These are phyloP conservation scores for Pyrenophora seminiperda DNA, from an alignment of 2,329 filamentous ascomycete genomes.

Conservation along the genomic window DNA sequence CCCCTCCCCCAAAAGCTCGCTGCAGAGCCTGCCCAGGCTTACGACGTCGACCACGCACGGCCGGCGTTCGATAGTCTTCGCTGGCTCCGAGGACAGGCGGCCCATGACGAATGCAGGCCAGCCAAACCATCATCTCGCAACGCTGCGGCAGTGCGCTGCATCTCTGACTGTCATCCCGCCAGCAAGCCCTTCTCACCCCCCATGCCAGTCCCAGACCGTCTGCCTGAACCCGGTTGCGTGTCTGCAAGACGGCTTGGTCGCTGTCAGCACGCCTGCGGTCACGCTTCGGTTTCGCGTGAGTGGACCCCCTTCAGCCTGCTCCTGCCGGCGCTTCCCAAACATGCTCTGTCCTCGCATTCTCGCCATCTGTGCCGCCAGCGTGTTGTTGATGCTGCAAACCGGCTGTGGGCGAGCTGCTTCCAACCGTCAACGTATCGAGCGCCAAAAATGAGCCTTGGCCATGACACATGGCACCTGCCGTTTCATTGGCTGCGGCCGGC, in stretches of 20 bases:
- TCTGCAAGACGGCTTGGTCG: slow-evolving; percentile 26
- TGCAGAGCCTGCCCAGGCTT: slow-evolving; percentile 33
- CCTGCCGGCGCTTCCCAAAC: slow-evolving; percentile 7
- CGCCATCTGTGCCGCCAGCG: slow-evolving; percentile 4
- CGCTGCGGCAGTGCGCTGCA: slow-evolving; percentile 34
- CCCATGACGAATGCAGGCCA: slow-evolving; percentile 42
- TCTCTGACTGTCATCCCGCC: slow-evolving; percentile 41
- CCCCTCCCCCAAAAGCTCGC: slow-evolving; percentile 4
- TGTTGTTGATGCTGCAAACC: not conserved
- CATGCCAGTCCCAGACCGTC: slow-evolving; percentile 9
- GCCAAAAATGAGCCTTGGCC: slow-evolving; percentile 36
- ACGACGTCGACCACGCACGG: slow-evolving; percentile 45
- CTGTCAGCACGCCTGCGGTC: slow-evolving; percentile 28
- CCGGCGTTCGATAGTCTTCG: slow-evolving; percentile 45
- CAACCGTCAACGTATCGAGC: slow-evolving; percentile 23
- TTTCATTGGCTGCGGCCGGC: slow-evolving; percentile 26
- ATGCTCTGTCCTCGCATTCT: slow-evolving; percentile 24
- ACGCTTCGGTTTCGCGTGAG: slow-evolving; percentile 43
- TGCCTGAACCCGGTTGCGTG: slow-evolving; percentile 33
- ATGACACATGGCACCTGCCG: slow-evolving; percentile 38
- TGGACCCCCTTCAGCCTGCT: slow-evolving; percentile 24
- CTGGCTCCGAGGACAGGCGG: slow-evolving; percentile 25
- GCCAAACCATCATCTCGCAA: slow-evolving; percentile 41
- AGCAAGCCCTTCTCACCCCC: slow-evolving; percentile 16
- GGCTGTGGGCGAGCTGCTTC: no score